A percentile compares a stretch with the other conserved stretches of the same genome.
Conservation (phyloP, 768 basidiomycete species). For the Austroboletus eburneus region DNA sequence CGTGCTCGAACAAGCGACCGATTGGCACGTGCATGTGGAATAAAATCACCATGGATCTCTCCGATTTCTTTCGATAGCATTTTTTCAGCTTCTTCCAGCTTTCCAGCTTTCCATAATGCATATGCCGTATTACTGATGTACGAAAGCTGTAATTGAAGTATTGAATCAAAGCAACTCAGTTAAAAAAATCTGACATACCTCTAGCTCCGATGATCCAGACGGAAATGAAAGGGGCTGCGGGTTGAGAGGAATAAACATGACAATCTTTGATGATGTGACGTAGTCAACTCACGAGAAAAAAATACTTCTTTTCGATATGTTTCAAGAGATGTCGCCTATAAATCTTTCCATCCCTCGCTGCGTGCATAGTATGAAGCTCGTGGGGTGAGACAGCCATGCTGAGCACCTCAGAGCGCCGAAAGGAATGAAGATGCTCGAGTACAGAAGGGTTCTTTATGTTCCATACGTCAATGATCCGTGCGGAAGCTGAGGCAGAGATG, state of each 20-base stretch:
- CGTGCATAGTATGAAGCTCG: background rate
- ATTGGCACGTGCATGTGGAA: background rate
- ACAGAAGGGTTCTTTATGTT: conserved; percentile 1
- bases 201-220: no score
- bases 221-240: no score
- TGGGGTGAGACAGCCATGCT: conserved; percentile 5
- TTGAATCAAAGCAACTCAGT: background rate
- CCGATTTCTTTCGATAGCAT: conserved; percentile 10
- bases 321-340: background rate
- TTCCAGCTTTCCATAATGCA: conserved; percentile 7
- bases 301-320: background rate
- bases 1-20: background rate
- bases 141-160: conserved; percentile 6
- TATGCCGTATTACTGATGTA: conserved; percentile 4
- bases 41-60: background rate
- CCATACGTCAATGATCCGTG: conserved; percentile 12
- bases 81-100: conserved; percentile 3
- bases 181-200: conserved; percentile 1
- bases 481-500: conserved; percentile 8
- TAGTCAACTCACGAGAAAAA: background rate
- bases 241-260: background rate
- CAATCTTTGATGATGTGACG: background rate
- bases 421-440: conserved; percentile 1
- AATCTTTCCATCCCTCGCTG: background rate
- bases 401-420: background rate